Evolutionary conservation across 2,329 filamentous ascomycete genomes (phyloP).

Genomic region (Sporothrix mexicana): DNA sequence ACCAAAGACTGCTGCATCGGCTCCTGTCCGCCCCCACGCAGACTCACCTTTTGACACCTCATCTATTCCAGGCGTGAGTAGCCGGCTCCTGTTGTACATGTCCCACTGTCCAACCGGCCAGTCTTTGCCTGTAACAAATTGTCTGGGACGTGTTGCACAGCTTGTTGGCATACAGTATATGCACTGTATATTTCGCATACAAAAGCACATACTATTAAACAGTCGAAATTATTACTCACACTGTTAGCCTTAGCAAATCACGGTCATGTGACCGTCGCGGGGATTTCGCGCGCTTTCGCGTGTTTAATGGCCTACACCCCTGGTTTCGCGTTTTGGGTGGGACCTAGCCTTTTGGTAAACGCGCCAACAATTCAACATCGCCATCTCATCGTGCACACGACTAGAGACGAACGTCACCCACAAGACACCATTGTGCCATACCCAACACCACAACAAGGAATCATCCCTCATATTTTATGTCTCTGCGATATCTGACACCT

Average conservation of each 20-base stretch:
- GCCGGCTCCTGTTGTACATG: constrained; percentile 16
- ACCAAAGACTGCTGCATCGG: constrained; percentile 21
- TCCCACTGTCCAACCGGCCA: constrained; percentile 4
- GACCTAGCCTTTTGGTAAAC: neutral
- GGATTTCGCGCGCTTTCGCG: constrained; percentile 38
- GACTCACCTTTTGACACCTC: constrained; percentile 24
- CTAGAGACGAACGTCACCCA: neutral
- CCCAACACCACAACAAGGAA: neutral
- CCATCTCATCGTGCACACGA: constrained; percentile 14
- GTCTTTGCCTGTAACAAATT: constrained; percentile 21
- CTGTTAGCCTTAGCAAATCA: neutral
- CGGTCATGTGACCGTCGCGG: constrained; percentile 38
- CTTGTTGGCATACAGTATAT: neutral
- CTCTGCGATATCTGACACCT: neutral
- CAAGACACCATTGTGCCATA: constrained; percentile 12
- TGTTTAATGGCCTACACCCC: constrained; percentile 26
- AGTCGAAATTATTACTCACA: neutral
- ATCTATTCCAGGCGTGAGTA: constrained; percentile 20
- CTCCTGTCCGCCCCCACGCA: constrained; percentile 26
- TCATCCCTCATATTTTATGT: neutral
- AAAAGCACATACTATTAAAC: neutral
- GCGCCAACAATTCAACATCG: constrained; percentile 9
- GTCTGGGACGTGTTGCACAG: neutral
- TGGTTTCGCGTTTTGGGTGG: constrained; percentile 30
- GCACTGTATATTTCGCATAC: neutral